Evolutionary conservation across 2,329 filamentous ascomycete species (phyloP), one percentile per base, ranked within the genome.

Genomic region (Neopestalotiopsis sp.): DNA sequence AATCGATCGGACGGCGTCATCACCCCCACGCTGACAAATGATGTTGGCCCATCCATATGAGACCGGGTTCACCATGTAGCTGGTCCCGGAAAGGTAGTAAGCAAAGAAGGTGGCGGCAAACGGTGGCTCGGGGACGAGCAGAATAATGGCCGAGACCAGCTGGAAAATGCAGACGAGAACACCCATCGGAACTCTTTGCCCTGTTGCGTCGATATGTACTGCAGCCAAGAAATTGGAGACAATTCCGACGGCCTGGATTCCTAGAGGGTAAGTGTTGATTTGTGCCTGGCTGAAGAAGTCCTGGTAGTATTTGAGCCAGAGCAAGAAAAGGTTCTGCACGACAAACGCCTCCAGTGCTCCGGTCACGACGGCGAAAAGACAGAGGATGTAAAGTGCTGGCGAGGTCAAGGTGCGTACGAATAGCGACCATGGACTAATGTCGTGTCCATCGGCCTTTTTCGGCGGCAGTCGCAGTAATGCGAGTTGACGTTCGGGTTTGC

Each of bases 1-100:
- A 2, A 84, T 76, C 12, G 79, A 79, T 12, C 83, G 74, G 0
- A 77, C 71, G 1, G 82, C 81, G 68, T 84, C 82, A 17, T 84
- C 83, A 5, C 80, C 80, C 4, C 71, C 71, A 1, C 80, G 74
- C 69, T 79, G 77, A 12, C 75, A 75, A 17, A 81, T 81, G 24
- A 79, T 74, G 66, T 76, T 82, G 3, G 80, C 80, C 80, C 80
- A 82, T 9, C 78, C 80, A 60, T 78, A 82, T 5, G 78, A 62
- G 13, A 81, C 73, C 1, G 80, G 80, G 38, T 82, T 81, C n/a
- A 81, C 78, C 30, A 81, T 81, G 63, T 82, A 82, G 9, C 77
- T 77, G 1, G 79, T 81, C 0, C 80, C 80, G 1, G 79, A 75
- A 4, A 80, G 72, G 67, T 82, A 82, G 66, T 78, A 80, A 0